These are phyloP conservation scores for Dactylonectria macrodidyma DNA, from an alignment of 2,329 filamentous ascomycete genomes.

Conservation along the genomic window DNA sequence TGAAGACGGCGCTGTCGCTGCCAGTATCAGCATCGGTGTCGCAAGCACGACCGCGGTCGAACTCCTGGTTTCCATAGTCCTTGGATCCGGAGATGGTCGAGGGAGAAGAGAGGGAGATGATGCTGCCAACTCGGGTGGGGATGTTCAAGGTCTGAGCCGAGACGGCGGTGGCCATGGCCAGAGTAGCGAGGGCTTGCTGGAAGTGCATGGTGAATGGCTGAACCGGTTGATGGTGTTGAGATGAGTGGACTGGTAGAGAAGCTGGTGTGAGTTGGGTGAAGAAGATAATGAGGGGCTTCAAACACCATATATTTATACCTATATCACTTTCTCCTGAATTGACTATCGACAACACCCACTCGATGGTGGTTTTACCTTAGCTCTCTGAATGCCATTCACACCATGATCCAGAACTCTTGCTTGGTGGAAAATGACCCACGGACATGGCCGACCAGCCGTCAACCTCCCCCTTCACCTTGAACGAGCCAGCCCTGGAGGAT, in stretches of 20 bases:
- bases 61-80: slow-evolving; percentile 26
- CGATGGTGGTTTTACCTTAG: background rate
- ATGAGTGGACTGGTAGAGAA: background rate
- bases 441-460: background rate
- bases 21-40: slow-evolving; percentile 22
- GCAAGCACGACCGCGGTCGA: slow-evolving; percentile 26
- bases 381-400: background rate
- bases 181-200: slow-evolving; percentile 8
- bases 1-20: slow-evolving; percentile 29
- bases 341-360: background rate
- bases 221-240: background rate
- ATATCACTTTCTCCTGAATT: too few species aligned
- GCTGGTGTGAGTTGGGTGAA: background rate
- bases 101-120: slow-evolving; percentile 13
- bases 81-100: slow-evolving; percentile 15
- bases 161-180: slow-evolving; percentile 21
- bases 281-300: background rate
- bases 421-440: background rate
- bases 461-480: background rate
- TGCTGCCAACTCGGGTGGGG: slow-evolving; percentile 14
- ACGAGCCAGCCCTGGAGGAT: background rate
- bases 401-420: background rate
- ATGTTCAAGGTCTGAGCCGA: slow-evolving; percentile 24
- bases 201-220: slow-evolving; percentile 21
- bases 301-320: background rate